Evolutionary conservation across 306 rosid genomes (phyloP).

Genomic region (Acacia melanoxylon): DNA sequence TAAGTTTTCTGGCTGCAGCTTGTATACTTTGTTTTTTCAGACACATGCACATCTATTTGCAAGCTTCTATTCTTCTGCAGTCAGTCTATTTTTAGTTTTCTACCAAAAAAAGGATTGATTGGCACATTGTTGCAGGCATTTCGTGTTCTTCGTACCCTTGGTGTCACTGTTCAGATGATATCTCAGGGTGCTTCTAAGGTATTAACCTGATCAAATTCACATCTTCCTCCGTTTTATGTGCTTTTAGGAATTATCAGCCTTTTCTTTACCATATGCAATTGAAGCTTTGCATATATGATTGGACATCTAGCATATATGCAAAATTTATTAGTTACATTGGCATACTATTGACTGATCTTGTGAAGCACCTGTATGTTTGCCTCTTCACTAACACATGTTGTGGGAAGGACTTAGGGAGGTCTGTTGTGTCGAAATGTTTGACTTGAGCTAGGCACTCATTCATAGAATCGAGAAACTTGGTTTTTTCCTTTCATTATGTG

Average conservation of each 20-base stretch:
- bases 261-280: not conserved
- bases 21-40: slow-evolving; percentile 10
- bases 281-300: slow-evolving; percentile 10
- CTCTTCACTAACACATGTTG: not conserved
- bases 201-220: slow-evolving; percentile 23
- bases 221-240: not conserved
- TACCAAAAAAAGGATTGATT: slow-evolving; percentile 13
- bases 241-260: not conserved
- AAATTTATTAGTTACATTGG: not conserved
- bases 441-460: slow-evolving; percentile 4
- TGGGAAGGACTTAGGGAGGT: not conserved
- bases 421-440: not conserved
- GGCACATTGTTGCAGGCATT: slow-evolving; percentile 63
- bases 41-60: slow-evolving; percentile 10
- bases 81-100: slow-evolving; percentile 19
- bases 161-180: slow-evolving; percentile 96
- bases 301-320: not conserved
- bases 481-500: slow-evolving; percentile 7
- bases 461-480: not conserved
- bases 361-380: not conserved
- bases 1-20: not conserved
- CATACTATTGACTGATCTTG: not conserved
- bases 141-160: slow-evolving; percentile 71
- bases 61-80: slow-evolving; percentile 18
- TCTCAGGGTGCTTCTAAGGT: slow-evolving; percentile 99